Conservation (phyloP, 768 basidiomycete species). For the Daedaleopsis nitida region DNA sequence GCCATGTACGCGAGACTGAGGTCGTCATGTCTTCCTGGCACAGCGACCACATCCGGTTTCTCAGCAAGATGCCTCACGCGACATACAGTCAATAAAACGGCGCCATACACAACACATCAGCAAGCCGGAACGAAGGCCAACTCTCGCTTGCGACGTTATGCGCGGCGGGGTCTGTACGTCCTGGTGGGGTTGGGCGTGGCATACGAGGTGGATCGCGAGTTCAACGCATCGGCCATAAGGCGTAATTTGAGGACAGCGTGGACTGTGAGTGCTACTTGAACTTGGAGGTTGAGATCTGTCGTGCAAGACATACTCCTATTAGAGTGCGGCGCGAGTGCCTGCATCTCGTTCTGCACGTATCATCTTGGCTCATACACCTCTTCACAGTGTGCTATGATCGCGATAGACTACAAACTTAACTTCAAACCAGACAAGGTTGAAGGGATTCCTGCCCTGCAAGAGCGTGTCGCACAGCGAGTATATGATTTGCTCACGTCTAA, state of each 20-base stretch:
- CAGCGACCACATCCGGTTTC: too few species aligned
- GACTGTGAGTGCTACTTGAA: conserved; percentile 39
- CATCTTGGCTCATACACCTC: not conserved
- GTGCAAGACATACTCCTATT: not conserved
- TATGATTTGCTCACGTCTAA: conserved; percentile 78
- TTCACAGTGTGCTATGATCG: conserved; percentile 64
- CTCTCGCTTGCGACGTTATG: too few species aligned
- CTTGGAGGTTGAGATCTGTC: not conserved
- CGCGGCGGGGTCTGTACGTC: too few species aligned
- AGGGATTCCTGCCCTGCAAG: conserved; percentile 77
- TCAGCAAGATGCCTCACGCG: too few species aligned
- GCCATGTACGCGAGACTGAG: too few species aligned
- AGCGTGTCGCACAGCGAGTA: conserved; percentile 80
- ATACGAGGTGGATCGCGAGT: conserved; percentile 43
- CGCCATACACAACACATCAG: too few species aligned
- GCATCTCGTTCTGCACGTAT: not conserved
- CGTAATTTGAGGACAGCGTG: conserved; percentile 52
- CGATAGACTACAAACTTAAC: conserved; percentile 85
- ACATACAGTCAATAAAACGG: too few species aligned
- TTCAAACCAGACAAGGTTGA: conserved; percentile 74
- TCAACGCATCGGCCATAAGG: conserved; percentile 49
- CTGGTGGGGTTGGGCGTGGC: conserved; percentile 30
- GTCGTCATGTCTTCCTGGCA: too few species aligned
- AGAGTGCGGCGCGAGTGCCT: conserved; percentile 6
- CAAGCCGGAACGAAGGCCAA: too few species aligned